Evolutionary conservation across 306 rosid genomes (phyloP), one percentile per base, ranked within the genome.

Genomic region (Vigna angularis): DNA sequence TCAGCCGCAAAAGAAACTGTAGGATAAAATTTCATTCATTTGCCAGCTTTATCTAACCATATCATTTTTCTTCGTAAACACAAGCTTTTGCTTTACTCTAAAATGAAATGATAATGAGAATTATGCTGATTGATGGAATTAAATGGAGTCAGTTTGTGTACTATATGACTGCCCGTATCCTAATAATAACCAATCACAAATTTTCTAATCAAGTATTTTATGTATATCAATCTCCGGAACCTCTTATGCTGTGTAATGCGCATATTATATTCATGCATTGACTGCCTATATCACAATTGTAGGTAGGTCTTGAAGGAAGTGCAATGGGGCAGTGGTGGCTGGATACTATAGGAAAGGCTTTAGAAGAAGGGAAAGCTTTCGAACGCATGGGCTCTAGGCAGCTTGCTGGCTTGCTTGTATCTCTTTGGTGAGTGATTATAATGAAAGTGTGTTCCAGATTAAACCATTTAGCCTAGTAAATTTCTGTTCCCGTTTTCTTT

Each of bases 261-360:
- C 66, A 47, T 73, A 17, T 67, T 77, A 12, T 44, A 18, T 64
- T 34, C 34, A 51, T 85, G 59, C 75, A 79, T 74, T 81, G 45
- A 87, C 79, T 59, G 20, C 58, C 78, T 76, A 17, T 50, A 50
- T 87, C 79, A 50, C 72, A 72, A 82, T 72, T 91, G 85, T 89
- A 92, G 98, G 98, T 96, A 88, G 99, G 99, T 85, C 98, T 96
- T 68, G 99, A 96, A 91, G 99, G 99, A 83, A 96, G 99, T 84
- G 89, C 98, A 28, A 91, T 87, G 70, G 99, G 99, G 72, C 93
- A 96, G 74, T 93, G 97, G 97, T 96, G 99, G 98, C 79, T 96
- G 76, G 97, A 96, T 83, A 89, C 96, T 70, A 93, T 96, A 61
- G 99, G 99, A 73, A 96, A 91, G 90, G 93, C 97, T 66, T 80